Evolutionary conservation across 179 eudicot species (phyloP).

Genomic region (Silene noctiflora): DNA sequence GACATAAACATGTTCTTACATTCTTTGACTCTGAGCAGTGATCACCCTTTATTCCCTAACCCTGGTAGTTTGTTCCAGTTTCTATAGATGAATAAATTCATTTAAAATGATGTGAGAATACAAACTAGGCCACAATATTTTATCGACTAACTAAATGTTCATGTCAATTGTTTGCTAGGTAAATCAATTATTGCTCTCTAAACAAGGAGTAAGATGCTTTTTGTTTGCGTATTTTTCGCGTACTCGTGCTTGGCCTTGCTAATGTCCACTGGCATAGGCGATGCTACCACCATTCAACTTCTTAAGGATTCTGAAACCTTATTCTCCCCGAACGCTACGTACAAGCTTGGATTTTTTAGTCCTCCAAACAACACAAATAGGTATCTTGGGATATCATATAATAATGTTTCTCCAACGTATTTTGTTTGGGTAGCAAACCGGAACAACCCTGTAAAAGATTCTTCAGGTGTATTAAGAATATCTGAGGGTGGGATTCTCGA

Average conservation of each 20-base stretch:
- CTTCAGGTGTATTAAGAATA: slow-evolving; percentile 13
- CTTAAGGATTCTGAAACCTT: slow-evolving; percentile 13
- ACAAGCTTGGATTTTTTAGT: slow-evolving; percentile 15
- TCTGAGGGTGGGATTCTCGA: slow-evolving; percentile 8
- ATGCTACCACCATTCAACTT: background rate
- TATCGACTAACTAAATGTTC: background rate
- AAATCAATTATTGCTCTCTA: background rate
- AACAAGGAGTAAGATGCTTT: background rate
- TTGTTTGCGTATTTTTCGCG: background rate
- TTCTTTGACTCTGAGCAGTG: background rate
- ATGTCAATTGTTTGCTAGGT: slow-evolving; percentile 1
- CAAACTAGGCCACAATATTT: background rate
- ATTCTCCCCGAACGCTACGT: slow-evolving; percentile 4
- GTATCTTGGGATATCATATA: slow-evolving; percentile 14
- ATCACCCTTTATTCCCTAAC: background rate
- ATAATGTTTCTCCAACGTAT: slow-evolving; percentile 4
- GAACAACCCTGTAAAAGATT: slow-evolving; percentile 3
- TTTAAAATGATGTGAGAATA: background rate
- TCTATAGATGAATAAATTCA: background rate
- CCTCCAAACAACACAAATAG: slow-evolving; percentile 15
- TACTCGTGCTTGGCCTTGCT: slow-evolving; percentile 10
- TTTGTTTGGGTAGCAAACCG: slow-evolving; percentile 18
- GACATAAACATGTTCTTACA: background rate
- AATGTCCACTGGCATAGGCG: background rate
- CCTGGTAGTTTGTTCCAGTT: background rate